Evolutionary conservation across 2,329 filamentous ascomycete genomes (phyloP).

Genomic region (Cercospora berteroae): DNA sequence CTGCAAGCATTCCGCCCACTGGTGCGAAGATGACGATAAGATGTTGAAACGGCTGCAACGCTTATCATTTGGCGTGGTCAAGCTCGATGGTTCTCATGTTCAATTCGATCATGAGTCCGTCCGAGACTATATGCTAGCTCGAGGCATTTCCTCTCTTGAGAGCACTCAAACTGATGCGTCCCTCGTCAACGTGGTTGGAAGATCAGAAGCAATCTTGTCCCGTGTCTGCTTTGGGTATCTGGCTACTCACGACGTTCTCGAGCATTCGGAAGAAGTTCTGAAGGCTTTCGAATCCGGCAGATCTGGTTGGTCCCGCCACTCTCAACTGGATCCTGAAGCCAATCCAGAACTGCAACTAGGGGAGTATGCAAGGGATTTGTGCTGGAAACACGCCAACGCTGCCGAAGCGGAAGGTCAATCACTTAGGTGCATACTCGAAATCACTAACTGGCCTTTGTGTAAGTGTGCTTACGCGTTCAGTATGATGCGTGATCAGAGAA

Average conservation of each 20-base stretch:
- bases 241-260: not conserved
- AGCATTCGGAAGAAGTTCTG: not conserved
- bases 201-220: not conserved
- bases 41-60: not conserved
- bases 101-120: not conserved
- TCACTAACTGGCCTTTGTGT: no score
- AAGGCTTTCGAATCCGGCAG: no score
- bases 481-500: no score
- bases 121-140: not conserved
- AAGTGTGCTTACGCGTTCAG: no score
- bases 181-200: rapidly evolving
- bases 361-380: no score
- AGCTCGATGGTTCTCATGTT: not conserved
- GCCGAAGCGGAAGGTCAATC: no score
- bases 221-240: not conserved
- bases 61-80: not conserved
- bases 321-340: no score
- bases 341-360: no score
- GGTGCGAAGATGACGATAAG: not conserved
- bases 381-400: no score
- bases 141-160: not conserved
- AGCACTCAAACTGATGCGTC: not conserved
- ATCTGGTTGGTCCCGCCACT: no score
- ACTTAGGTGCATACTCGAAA: no score
- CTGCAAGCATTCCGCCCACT: not conserved